These are phyloP conservation scores for Camellia sinensis DNA, from an alignment of 148 eudicot species.

Conservation along the genomic window DNA sequence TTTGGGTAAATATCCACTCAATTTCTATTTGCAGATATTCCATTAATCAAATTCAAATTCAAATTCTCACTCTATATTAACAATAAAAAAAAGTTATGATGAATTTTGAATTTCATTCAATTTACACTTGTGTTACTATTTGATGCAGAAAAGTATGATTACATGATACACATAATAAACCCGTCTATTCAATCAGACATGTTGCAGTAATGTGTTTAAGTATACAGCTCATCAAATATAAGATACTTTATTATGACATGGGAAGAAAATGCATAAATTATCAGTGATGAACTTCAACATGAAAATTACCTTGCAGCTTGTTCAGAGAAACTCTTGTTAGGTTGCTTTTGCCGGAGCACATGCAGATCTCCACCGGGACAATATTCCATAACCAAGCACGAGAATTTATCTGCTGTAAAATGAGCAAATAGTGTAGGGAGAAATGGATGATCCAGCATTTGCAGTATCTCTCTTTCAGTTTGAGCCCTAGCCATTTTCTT, in stretches of 20 bases:
- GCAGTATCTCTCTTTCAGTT: conserved; percentile 76
- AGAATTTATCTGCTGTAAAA: conserved; percentile 58
- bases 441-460: conserved; percentile 85
- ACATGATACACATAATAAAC: neutral
- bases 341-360: conserved; percentile 77
- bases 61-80: neutral
- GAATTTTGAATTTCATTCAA: neutral
- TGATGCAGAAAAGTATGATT: neutral
- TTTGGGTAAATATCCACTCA: neutral
- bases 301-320: conserved; percentile 64
- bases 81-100: neutral
- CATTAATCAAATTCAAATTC: neutral
- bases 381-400: conserved; percentile 83
- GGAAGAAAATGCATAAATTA: conserved; percentile 9
- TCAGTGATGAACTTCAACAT: neutral
- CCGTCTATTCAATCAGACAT: neutral
- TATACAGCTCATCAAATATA: neutral
- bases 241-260: neutral
- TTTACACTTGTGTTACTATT: neutral
- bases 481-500: conserved; percentile 65
- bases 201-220: neutral
- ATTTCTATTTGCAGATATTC: neutral
- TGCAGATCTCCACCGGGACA: conserved; percentile 93
- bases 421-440: conserved; percentile 84
- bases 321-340: conserved; percentile 61